Percentiles rank a stretch among this genome's conserved stretches.
Evolutionary conservation across 371 early-diverging fungal genomes (phyloP).

Genomic region (Mortierella sp.): DNA sequence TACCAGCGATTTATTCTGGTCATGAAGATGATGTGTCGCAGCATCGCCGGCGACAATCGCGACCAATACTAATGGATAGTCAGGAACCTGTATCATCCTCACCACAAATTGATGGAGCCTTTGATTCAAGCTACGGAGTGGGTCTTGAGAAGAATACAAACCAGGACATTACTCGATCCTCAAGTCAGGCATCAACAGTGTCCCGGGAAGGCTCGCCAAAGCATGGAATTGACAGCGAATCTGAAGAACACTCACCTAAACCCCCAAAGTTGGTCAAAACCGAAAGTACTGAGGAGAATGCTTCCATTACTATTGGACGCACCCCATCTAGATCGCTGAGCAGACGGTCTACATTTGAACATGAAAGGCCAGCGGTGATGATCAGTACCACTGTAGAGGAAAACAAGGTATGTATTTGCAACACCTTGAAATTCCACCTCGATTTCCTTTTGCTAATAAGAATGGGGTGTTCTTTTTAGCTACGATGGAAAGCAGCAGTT

Average conservation of each 20-base stretch:
- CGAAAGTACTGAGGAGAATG: neutral
- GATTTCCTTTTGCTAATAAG: neutral
- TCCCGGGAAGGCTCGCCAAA: constrained; percentile 28
- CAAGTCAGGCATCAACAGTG: constrained; percentile 8
- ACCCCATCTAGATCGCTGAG: constrained; percentile 1
- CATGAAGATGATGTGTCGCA: neutral
- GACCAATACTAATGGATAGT: constrained; percentile 7
- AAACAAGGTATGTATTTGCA: neutral
- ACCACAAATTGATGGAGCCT: neutral
- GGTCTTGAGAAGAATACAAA: neutral
- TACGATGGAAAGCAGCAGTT: neutral
- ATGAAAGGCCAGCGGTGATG: neutral
- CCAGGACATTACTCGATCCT: neutral
- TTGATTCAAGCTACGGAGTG: neutral
- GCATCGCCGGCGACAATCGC: neutral
- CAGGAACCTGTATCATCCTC: constrained; percentile 3
- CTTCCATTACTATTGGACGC: neutral
- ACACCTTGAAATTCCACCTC: neutral
- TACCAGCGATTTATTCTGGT: neutral
- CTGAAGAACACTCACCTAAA: constrained; percentile 13
- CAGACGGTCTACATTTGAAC: constrained; percentile 3
- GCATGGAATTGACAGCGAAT: constrained; percentile 21
- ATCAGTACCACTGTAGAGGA: neutral
- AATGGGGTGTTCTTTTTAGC: neutral
- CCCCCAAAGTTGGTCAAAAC: constrained; percentile 22